phyloP scores from a whole-genome alignment of 208 protist genomes.

The Naegleria fowleri region DNA sequence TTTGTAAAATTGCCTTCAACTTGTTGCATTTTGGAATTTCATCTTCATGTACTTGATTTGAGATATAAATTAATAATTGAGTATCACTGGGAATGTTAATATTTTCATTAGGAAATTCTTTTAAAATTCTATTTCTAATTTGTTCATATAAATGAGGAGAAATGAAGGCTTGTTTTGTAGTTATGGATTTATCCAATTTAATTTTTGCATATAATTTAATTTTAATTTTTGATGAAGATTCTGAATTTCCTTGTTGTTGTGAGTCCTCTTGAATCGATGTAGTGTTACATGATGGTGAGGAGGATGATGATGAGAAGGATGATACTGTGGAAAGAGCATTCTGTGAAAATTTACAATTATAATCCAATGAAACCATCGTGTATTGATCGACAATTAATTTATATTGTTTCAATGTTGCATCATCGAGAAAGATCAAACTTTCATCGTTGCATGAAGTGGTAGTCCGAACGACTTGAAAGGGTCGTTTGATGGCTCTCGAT shows the following conservation, averaged over 20 bases:
- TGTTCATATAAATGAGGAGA: background rate
- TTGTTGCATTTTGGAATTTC: background rate
- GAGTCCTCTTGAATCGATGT: no score
- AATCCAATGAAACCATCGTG: background rate
- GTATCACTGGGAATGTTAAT: background rate
- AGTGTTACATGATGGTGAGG: no score
- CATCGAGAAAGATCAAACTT: background rate
- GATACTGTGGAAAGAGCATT: no score
- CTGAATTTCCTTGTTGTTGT: no score
- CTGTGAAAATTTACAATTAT: no score
- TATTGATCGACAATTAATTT: background rate
- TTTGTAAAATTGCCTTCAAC: background rate
- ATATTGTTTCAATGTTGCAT: background rate
- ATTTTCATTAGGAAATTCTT: background rate
- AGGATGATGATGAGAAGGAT: no score
- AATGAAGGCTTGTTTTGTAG: background rate
- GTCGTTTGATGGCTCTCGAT: background rate
- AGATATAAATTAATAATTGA: background rate
- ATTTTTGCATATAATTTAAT: background rate
- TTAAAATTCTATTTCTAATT: background rate
- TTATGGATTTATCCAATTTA: background rate
- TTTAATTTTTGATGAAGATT: background rate
- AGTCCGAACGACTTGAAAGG: background rate
- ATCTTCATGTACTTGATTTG: background rate
- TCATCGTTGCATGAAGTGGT: background rate